Conservation (phyloP, 345 rosid species). For the Linum usitatissimum region DNA sequence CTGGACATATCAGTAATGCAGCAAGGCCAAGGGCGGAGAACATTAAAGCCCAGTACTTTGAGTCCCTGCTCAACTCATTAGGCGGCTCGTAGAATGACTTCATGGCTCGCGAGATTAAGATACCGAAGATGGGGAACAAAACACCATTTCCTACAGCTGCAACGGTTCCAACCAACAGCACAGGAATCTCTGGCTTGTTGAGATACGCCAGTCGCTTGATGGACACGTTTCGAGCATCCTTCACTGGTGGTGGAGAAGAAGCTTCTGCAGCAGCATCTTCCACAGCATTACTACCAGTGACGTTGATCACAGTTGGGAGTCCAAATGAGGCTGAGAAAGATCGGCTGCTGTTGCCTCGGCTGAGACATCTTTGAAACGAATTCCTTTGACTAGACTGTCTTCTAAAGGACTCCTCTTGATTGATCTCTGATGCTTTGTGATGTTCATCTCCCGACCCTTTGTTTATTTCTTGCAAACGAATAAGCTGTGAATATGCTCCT, state of each 20-base stretch:
- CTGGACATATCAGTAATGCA: neutral
- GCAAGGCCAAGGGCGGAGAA: neutral
- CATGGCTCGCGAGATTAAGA: neutral
- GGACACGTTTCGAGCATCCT: constrained; percentile 17
- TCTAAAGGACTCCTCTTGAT: too few relatives aligned
- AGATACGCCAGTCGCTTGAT: constrained; percentile 29
- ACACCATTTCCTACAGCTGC: constrained; percentile 23
- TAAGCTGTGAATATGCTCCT: constrained; percentile 77
- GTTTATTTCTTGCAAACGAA: constrained; percentile 52
- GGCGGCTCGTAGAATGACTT: constrained; percentile 2
- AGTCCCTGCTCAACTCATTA: neutral
- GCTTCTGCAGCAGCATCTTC: neutral
- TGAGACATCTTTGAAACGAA: constrained; percentile 9
- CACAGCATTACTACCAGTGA: neutral
- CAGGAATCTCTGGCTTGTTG: constrained; percentile 33
- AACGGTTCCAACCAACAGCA: constrained; percentile 21
- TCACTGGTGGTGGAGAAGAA: neutral
- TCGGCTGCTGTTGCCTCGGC: constrained; percentile 14
- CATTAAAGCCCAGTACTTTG: neutral
- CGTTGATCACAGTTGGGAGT: neutral
- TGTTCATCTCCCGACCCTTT: constrained; percentile 18
- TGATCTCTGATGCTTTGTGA: neutral
- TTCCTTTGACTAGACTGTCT: constrained; percentile 17
- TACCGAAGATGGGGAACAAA: neutral
- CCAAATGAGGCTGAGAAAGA: constrained; percentile 4